Evolutionary conservation across 371 early-diverging fungal species (phyloP), one percentile per base, ranked within the genome.

Genomic region (Mortierella sp.): DNA sequence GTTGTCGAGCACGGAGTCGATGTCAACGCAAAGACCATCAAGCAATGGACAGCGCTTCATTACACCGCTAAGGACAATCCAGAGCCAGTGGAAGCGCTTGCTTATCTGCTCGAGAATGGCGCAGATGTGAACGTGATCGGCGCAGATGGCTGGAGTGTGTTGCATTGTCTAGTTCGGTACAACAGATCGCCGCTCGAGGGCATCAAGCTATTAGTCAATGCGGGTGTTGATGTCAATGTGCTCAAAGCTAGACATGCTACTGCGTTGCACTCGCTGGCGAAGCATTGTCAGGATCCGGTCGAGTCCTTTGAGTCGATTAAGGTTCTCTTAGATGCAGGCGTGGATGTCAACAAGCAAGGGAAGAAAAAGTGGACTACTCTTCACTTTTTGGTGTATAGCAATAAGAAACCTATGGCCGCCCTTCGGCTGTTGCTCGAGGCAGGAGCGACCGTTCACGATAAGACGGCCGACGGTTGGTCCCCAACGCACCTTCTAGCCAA

Each of bases 11-110:
- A 67, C 30, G 73, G 73, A 7, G 68, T 73, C 26, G 73, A 73
- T 11, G 73, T 73, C 12, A 73, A 73, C 43, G 73, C 73, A 39
- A 66, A 55, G 58, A 73, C 73, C 7, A 50, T 73, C 56, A 73
- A 73, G 51, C 60, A 67, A 30, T 73, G 73, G 73, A 73, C 73
- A 1, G 73, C 73, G 0, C 68, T 73, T 5, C 73, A 73, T 11
- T 73, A 73, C 48, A 73, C 73, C n/a, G 73, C 73, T n/a, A 73
- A 73, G 48, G 73, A 73, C 30, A 73, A 73, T 48, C 73, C 73
- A 12, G 67, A 73, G 31, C 73, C 73, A 0, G 73, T 73, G 7
- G 73, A 73, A 31, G 73, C 73, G 0, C 50, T 73, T 17, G 67
- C 67, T 3, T 73, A 73, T 43, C 37, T 73, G 21, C 51, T 73